Evolutionary conservation across 768 basidiomycete genomes (phyloP).

Genomic region (Fomitopsis serialis): DNA sequence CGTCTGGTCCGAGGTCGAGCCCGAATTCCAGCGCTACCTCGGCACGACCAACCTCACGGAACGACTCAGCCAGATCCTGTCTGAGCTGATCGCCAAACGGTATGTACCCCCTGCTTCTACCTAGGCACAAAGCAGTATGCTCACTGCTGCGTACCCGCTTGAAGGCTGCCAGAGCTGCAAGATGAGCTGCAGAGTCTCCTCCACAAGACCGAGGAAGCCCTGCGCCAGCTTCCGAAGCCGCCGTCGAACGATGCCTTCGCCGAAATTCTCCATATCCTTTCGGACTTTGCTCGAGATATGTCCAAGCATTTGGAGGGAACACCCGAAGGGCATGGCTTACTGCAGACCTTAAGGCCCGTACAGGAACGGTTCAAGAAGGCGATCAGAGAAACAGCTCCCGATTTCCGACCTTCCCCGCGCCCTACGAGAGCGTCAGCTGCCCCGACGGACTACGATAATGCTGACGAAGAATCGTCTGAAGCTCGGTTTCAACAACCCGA

Average conservation of each 20-base stretch:
- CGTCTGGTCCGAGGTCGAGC: conserved; percentile 53
- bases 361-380: conserved; percentile 41
- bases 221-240: conserved; percentile 37
- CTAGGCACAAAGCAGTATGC: background rate
- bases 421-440: too few species aligned
- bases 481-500: background rate
- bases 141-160: background rate
- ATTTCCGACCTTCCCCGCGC: conserved; percentile 45
- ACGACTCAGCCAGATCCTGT: conserved; percentile 53
- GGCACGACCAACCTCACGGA: conserved; percentile 53
- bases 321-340: conserved; percentile 43
- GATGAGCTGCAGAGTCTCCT: conserved; percentile 49
- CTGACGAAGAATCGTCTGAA: background rate
- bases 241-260: conserved; percentile 51
- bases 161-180: conserved; percentile 58
- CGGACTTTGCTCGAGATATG: conserved; percentile 42
- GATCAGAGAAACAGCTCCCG: conserved; percentile 50
- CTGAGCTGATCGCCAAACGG: conserved; percentile 59
- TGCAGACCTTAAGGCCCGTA: conserved; percentile 49
- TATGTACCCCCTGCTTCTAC: conserved; percentile 22
- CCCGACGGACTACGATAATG: too few species aligned
- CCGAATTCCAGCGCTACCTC: conserved; percentile 44
- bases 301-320: conserved; percentile 45
- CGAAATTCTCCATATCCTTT: conserved; percentile 48
- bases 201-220: conserved; percentile 27